These are phyloP conservation scores for Hypoxylon sp. DNA, from an alignment of 2,329 filamentous ascomycete species.

Conservation along the genomic window DNA sequence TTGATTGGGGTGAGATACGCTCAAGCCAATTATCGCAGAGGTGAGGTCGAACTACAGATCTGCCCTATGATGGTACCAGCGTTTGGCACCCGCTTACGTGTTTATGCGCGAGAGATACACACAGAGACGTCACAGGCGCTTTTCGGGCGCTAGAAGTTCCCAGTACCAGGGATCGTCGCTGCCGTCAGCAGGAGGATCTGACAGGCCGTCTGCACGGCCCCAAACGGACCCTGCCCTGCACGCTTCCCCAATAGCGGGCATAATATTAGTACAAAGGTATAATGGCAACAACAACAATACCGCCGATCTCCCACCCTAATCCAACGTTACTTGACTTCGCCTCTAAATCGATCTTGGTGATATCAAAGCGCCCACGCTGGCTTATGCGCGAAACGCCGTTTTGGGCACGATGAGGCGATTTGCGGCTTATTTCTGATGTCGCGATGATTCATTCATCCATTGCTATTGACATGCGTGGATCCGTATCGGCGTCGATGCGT, in stretches of 20 bases:
- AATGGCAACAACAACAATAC: background rate
- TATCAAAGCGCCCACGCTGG: background rate
- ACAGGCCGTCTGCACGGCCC: conserved; percentile 25
- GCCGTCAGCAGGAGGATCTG: conserved; percentile 29
- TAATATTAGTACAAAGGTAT: background rate
- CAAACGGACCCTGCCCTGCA: conserved; percentile 6
- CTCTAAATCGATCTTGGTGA: conserved; percentile 5
- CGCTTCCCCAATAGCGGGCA: conserved; percentile 12
- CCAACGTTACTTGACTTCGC: conserved; percentile 43
- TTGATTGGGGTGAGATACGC: conserved; percentile 26
- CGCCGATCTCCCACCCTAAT: conserved; percentile 33
- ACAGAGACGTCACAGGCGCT: background rate
- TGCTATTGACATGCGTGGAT: background rate
- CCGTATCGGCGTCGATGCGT: background rate
- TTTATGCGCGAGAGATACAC: conserved; percentile 9
- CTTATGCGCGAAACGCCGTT: background rate
- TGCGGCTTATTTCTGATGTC: background rate
- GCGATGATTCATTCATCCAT: background rate
- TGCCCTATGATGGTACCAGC: conserved; percentile 20
- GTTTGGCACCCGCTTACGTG: conserved; percentile 35
- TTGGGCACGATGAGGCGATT: background rate
- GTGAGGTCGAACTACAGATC: background rate
- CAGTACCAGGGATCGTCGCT: conserved; percentile 27
- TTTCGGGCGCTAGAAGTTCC: conserved; percentile 17
- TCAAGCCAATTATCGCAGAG: conserved; percentile 9